Base-by-base conservation (phyloP, 352 stramenopile species). In the Phytopythium sindhum region DNA sequence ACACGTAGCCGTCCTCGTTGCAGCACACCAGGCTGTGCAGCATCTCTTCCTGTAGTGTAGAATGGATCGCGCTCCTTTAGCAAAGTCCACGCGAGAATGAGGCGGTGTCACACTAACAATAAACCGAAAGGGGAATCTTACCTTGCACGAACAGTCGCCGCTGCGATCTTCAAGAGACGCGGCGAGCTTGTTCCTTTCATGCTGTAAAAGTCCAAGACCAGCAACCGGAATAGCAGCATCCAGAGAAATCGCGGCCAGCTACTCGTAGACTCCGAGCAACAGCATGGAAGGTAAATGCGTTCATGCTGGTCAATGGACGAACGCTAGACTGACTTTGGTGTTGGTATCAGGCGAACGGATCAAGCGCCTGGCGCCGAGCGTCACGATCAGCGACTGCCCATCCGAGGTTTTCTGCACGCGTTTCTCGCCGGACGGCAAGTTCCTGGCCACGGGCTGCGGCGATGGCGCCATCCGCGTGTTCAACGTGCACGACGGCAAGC, bases 381-480 rank as follows among this genome's bases (percentile, higher is more conserved):
- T 93, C 66, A 93, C 84, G 12, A 93, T 93, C 73, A 93, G 85
- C 60, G 89, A 96, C 64, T 94, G 87, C 62, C 73, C 88, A 4
- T 91, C 85, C 14, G 87, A 97, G 64, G 89, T 97, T 42, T 97
- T 97, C 68, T 93, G 85, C 63, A 91, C 88, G 35, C 73, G 81
- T 31, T 97, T 97, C 70, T 95, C 84, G 10, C 84, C 84, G 1
- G 89, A 96, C 53, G 86, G 88, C 42, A 89, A 83, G 56, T 78
- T 96, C 17, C 65, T 97, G 3, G 90, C 90, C 2, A 84, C 88
- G 15, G 88, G 86, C 9, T 96, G 89, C 53, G 84, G 88, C 35
- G 90, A 97, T 55, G 90, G 89, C 60, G 87, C 87, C 26, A 91
- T 97, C 45, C 77, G 86, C 24, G 84, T 93, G 2, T 96, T 93